These are phyloP conservation scores for Russula dissimulans DNA, from an alignment of 768 basidiomycete genomes.

Conservation along the genomic window DNA sequence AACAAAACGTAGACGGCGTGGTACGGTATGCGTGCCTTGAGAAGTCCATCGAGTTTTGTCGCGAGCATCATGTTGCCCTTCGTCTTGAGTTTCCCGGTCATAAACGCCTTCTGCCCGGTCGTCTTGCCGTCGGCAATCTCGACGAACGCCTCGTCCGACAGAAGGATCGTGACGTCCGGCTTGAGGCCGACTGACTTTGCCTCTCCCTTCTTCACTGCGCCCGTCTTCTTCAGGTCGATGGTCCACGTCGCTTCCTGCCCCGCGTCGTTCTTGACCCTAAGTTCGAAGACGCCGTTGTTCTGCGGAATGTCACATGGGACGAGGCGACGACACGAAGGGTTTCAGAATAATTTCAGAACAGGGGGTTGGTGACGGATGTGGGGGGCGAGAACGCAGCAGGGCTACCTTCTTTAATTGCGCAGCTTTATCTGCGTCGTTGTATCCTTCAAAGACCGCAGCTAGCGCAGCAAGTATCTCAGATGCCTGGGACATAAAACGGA, in stretches of 20 bases:
- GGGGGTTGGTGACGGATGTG: too few species aligned
- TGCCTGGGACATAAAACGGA: conserved; percentile 33
- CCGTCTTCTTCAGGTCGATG: conserved; percentile 85
- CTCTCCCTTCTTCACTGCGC: conserved; percentile 62
- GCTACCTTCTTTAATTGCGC: conserved; percentile 67
- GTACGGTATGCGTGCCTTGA: conserved; percentile 47
- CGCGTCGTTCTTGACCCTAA: conserved; percentile 64
- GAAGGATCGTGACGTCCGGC: conserved; percentile 72
- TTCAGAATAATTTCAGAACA: too few species aligned
- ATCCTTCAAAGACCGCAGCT: conserved; percentile 40
- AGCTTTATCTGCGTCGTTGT: conserved; percentile 53
- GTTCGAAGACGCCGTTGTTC: conserved; percentile 85
- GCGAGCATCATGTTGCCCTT: conserved; percentile 91
- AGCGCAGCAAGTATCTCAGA: conserved; percentile 57
- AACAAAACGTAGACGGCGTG: too few species aligned
- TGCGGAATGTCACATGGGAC: neutral
- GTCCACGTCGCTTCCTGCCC: conserved; percentile 77
- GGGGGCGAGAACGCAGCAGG: too few species aligned
- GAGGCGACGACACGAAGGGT: too few species aligned
- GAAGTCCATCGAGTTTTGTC: conserved; percentile 77
- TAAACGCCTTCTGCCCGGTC: conserved; percentile 91
- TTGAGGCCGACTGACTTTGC: conserved; percentile 45
- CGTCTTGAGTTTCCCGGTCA: conserved; percentile 90
- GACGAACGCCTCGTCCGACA: conserved; percentile 67
- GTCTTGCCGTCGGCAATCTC: conserved; percentile 71